phyloP scores from a whole-genome alignment of 208 protist species.

The Leishmania tarentolae region DNA sequence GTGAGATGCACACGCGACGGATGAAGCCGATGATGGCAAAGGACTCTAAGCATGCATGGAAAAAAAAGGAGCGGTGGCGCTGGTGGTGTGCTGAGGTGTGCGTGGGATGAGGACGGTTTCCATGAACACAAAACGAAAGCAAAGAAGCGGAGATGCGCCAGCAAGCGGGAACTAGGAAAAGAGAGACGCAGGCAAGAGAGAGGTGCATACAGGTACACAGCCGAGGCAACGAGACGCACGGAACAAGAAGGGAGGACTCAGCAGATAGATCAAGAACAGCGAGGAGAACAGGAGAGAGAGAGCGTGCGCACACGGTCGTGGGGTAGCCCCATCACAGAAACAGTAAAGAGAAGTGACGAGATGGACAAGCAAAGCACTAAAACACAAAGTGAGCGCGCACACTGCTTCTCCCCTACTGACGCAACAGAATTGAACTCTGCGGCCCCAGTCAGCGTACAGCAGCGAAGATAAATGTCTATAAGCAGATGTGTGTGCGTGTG shows the following conservation, averaged over 20 bases:
- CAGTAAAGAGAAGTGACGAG: background rate
- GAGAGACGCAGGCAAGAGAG: background rate
- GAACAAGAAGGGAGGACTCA: background rate
- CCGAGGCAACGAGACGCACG: background rate
- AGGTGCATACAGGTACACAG: background rate
- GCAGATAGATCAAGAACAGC: background rate
- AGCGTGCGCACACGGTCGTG: background rate
- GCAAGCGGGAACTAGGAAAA: background rate
- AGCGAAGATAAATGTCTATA: too few species aligned
- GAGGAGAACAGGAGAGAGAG: background rate
- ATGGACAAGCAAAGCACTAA: background rate
- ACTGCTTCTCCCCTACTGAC: background rate
- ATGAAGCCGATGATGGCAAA: too few species aligned
- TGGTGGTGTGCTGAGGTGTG: background rate
- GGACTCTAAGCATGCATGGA: background rate
- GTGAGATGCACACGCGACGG: too few species aligned
- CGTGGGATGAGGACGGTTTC: background rate
- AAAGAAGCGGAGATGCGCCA: background rate
- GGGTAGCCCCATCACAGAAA: background rate
- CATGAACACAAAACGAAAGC: background rate
- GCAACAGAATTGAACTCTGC: background rate
- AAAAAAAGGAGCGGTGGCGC: background rate
- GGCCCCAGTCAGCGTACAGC: background rate
- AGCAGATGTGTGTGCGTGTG: background rate
- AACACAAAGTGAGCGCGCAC: background rate